Evolutionary conservation across 805 yeast genomes (phyloP), one percentile per base, ranked within the genome.

Genomic region (Suhomyces prunicola): DNA sequence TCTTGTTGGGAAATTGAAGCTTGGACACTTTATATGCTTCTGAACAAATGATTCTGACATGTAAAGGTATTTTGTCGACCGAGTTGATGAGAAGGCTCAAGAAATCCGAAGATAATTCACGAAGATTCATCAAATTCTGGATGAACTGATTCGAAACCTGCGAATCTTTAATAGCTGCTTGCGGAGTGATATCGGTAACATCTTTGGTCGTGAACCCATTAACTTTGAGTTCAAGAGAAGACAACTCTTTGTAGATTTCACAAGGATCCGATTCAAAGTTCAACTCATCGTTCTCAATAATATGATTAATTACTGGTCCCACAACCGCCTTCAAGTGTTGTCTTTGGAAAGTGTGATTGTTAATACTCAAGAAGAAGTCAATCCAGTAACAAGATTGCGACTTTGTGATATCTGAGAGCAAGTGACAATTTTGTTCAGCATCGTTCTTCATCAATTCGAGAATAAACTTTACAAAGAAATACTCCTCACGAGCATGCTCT

Each of bases 241-340:
- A 61, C n/a, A 84, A 56, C 2, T 59, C 62, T 27, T 66, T 61
- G 63, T 81, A 81, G 26, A 88, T 85, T 13, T 71, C 69, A 2
- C 81, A 65, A 2, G 98, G 98, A 65, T 91, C 89, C 51, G 92
- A 83, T 63, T 92, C 97, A 57, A 90, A 83, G 51, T 85, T 84
- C 9, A 85, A 65, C 31, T 77, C 81, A 19, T 76, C 79, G 58
- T 78, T 78, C 24, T 79, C 76, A 15, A 78, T 64, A 9, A 82
- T 65, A 29, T 66, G 60, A 39, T 64, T 54, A 0, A 82, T 69
- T 2, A 70, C 57, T 36, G 68, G 70, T 12, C 82, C 78, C 22
- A 80, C 57, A 2, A 78, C 24, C 8, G 59, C 53, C 56, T 79
- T 81, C 53, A 77, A 67, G 50, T 72, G 68, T 42, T 70, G 71